Base-by-base conservation (phyloP, 129 eudicot genomes). In the Smallanthus sonchifolius region DNA sequence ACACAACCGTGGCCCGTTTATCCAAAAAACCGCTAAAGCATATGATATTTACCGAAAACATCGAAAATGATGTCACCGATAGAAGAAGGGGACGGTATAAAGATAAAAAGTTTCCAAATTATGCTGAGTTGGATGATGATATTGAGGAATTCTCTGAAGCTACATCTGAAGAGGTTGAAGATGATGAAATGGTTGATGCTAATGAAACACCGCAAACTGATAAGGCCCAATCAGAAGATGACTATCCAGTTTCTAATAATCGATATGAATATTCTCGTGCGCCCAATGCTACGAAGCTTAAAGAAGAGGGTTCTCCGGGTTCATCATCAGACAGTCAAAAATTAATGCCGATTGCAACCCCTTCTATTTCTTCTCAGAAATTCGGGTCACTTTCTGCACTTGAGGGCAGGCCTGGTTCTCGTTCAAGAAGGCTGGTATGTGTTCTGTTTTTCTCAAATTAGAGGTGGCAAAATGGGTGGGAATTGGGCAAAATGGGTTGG, bases 351-450 rank as follows among this genome's bases (percentile, higher is more conserved):
- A 78, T 75, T 35, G 96, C 83, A 1, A 87, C 91, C 19, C 97
- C 99, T 34, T 87, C 98, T 56, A 77, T 75, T 24, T 90, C 98
- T 77, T 85, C 96, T 62, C 95, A 86, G 83, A 94, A 94, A 75
- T 94, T 94, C 37, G 95, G 93, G 7, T 91, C 97, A 3, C 89
- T 94, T 47, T 94, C 99, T 61, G 99, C 99, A 59, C 71, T 94
- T 13, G 99, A 94, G 72, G 85, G 83, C 13, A 87, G 93, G 84
- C 95, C 93, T 34, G 82, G 87, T 79, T 88, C 99, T 69, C 83
- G 77, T 39, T 85, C 99, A 4, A 94, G 84, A 74, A 82, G 84
- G 82, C 65, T 78, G 92, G 98, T 94, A 82, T 55, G 84, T 77
- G 19, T 54, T 49, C 35, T 10, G 40, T 59, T 72, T n/a, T 49